Conservation (phyloP, 2,329 filamentous ascomycete genomes). For the Calonectria multiphialidica region DNA sequence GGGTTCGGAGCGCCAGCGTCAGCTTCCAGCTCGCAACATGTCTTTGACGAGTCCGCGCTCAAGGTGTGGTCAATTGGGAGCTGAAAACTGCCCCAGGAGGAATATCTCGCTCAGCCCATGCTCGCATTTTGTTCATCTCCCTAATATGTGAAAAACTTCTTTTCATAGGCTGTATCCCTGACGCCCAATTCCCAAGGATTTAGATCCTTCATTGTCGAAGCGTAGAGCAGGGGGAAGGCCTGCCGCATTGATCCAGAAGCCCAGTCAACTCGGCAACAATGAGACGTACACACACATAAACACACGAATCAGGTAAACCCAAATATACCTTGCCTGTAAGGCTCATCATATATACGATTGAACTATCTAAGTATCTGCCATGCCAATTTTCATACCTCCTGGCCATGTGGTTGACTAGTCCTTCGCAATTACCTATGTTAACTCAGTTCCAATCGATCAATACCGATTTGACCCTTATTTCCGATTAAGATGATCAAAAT, state of each 20-base stretch:
- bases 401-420: constrained; percentile 33
- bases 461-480: constrained; percentile 4
- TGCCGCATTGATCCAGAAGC: not conserved
- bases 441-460: constrained; percentile 14
- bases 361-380: constrained; percentile 33
- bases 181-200: not conserved
- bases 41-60: constrained; percentile 42
- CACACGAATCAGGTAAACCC: not conserved
- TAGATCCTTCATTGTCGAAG: not conserved
- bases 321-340: not conserved
- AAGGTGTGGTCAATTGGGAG: constrained; percentile 42
- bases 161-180: not conserved
- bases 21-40: constrained; percentile 14
- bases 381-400: constrained; percentile 6
- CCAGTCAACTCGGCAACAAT: too few species aligned
- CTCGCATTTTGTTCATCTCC: not conserved
- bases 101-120: not conserved
- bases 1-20: constrained; percentile 18
- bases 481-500: constrained; percentile 2
- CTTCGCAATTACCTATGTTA: constrained; percentile 30
- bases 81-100: constrained; percentile 5
- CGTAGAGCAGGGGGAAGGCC: not conserved
- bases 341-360: constrained; percentile 11
- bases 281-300: not conserved
- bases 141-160: not conserved